Base-by-base conservation (phyloP, 495 filamentous ascomycete species). In the Amorphotheca resinae region DNA sequence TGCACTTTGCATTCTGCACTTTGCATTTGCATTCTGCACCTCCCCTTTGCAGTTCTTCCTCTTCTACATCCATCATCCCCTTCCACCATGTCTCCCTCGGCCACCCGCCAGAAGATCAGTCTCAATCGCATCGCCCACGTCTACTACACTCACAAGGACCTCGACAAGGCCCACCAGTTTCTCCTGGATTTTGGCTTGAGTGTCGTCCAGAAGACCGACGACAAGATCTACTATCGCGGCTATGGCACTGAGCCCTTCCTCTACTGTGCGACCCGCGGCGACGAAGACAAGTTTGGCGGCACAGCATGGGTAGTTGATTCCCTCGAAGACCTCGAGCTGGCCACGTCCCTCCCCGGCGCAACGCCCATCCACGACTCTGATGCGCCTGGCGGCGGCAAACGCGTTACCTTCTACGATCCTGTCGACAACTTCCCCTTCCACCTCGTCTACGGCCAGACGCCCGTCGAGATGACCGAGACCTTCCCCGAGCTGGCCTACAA, bases 231-330 rank as follows among this genome's bases (percentile, higher is more conserved):
- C 62, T 78, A 65, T 57, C 64, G 73, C 22, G 75, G 76, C 5
- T 77, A 76, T 52, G 73, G 76, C 7, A 58, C 57, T n/a, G 74
- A 79, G 39, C 76, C 72, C 12, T 79, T 72, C 48, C 58, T 77
- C 5, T 61, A 75, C 23, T 70, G 67, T 44, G 61, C 68, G 34
- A 58, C 56, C 18, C 67, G 68, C 34, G 64, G 66, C 0, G 57
- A 62, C 21, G 67, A 68, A 56, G 30, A 64, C 32, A 61, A 67
- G 41, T 80, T 74, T 45, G 65, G 72, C 1, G 74, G 76, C 3
- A 63, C 63, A 0, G 65, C 60, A 9, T 79, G 71, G 39, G 62
- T 57, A 6, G 76, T 78, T 33, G 72, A 77, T 40, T 69, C 67
- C 9, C 63, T 71, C 45, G 63, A 71, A 40, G 75, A 80, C 37